phyloP scores from a whole-genome alignment of 2,329 filamentous ascomycete species.

The Aspergillus candidus region DNA sequence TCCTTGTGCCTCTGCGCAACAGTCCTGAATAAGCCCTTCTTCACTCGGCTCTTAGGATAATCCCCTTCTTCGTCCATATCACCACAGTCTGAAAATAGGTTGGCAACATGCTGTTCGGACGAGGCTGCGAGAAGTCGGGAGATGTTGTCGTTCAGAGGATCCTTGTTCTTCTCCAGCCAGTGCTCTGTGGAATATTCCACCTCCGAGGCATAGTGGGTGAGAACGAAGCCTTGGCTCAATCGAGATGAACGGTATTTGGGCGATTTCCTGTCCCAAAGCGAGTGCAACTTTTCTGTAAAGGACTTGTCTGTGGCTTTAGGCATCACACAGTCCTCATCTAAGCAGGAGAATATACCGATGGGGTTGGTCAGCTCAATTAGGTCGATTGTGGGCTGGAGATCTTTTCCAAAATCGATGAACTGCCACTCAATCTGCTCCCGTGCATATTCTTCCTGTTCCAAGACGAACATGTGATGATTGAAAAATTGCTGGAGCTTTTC shows the following conservation, averaged over 20 bases:
- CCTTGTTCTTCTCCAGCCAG: constrained; percentile 99
- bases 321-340: constrained; percentile 98
- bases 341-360: constrained; percentile 96
- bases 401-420: constrained; percentile 97
- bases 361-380: constrained; percentile 93
- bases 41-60: constrained; percentile 70
- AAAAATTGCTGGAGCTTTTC: constrained; percentile 99
- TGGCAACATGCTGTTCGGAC: constrained; percentile 73
- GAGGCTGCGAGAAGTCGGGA: constrained; percentile 82
- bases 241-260: constrained; percentile 86
- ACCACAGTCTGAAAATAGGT: constrained; percentile 80
- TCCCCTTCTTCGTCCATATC: constrained; percentile 69
- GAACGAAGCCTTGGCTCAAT: constrained; percentile 83
- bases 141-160: constrained; percentile 94
- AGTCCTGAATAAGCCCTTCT: constrained; percentile 94
- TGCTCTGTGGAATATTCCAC: constrained; percentile 93
- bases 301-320: constrained; percentile 95
- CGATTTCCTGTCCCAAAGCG: constrained; percentile 92
- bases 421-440: constrained; percentile 98
- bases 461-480: constrained; percentile 99
- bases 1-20: constrained; percentile 97
- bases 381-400: constrained; percentile 95
- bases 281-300: constrained; percentile 96
- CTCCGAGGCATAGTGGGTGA: constrained; percentile 96
- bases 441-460: constrained; percentile 97